Evolutionary conservation across 768 basidiomycete species (phyloP).

Genomic region (Leccinum subgranulosum): DNA sequence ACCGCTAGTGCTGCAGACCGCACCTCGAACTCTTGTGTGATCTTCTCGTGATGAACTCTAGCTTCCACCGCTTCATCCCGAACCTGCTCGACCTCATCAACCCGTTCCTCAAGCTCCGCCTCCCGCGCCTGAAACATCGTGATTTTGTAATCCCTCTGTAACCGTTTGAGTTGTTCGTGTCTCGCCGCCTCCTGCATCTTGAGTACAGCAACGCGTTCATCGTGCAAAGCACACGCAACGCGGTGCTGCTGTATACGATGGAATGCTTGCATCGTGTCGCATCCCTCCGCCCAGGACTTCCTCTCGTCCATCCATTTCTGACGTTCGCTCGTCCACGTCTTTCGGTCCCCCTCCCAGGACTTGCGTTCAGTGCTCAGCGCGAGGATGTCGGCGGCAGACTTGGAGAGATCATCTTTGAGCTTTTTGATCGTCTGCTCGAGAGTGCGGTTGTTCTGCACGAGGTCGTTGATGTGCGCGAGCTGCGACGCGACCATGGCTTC

Average conservation of each 20-base stretch:
- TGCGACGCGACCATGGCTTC: slow-evolving; percentile 57
- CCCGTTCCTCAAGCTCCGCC: slow-evolving; percentile 51
- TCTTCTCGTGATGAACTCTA: slow-evolving; percentile 24
- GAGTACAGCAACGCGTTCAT: slow-evolving; percentile 47
- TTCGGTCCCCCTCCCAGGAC: slow-evolving; percentile 26
- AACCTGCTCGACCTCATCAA: slow-evolving; percentile 52
- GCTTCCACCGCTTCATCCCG: slow-evolving; percentile 27
- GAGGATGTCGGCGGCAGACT: slow-evolving; percentile 25
- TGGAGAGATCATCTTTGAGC: slow-evolving; percentile 48
- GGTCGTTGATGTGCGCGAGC: slow-evolving; percentile 68
- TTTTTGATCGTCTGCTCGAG: slow-evolving; percentile 60
- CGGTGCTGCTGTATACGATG: slow-evolving; percentile 66
- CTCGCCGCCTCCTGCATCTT: slow-evolving; percentile 53
- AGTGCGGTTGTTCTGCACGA: slow-evolving; percentile 64
- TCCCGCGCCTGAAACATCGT: slow-evolving; percentile 66
- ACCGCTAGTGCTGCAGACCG: slow-evolving; percentile 33
- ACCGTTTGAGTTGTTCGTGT: slow-evolving; percentile 52
- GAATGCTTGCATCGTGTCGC: slow-evolving; percentile 57
- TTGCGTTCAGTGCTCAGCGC: slow-evolving; percentile 41
- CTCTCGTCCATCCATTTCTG: slow-evolving; percentile 52
- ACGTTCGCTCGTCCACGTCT: slow-evolving; percentile 19
- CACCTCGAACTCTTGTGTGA: slow-evolving; percentile 27
- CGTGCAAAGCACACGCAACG: slow-evolving; percentile 51
- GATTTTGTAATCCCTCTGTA: slow-evolving; percentile 66
- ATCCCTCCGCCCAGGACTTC: slow-evolving; percentile 57